Percentiles rank a stretch among this genome's conserved stretches.
phyloP scores from a whole-genome alignment of 2,329 filamentous ascomycete species.

The Paecilomyces sp. region DNA sequence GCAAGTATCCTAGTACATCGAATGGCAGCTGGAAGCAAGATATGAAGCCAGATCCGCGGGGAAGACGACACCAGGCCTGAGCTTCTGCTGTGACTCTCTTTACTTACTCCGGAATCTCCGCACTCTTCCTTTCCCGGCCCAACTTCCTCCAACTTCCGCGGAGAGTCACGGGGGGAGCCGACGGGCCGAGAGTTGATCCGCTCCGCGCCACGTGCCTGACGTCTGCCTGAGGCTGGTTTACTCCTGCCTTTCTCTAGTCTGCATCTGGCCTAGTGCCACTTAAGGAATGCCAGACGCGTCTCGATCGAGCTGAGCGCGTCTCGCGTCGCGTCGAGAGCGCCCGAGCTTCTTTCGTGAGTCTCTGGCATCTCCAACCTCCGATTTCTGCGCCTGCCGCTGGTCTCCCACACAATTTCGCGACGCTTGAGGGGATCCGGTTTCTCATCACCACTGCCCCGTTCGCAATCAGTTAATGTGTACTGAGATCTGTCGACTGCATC shows the following conservation, averaged over 20 bases:
- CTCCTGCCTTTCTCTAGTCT: constrained; percentile 8
- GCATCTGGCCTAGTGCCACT: constrained; percentile 7
- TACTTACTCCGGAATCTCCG: constrained; percentile 12
- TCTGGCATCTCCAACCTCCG: constrained; percentile 9
- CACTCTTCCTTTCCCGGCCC: constrained; percentile 6
- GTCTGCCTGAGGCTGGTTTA: constrained; percentile 1
- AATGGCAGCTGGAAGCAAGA: not conserved
- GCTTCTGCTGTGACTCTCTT: constrained; percentile 5
- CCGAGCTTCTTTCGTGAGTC: not conserved
- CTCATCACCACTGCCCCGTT: not conserved
- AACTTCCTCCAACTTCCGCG: constrained; percentile 1
- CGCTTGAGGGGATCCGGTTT: not conserved
- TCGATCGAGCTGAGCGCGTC: constrained; percentile 3
- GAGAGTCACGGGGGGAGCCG: not conserved
- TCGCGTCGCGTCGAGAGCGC: constrained; percentile 20
- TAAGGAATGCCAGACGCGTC: constrained; percentile 16
- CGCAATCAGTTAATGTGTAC: not conserved
- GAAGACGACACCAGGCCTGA: constrained; percentile 14
- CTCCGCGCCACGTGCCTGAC: constrained; percentile 18
- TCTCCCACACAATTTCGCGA: not conserved
- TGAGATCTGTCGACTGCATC: constrained; percentile 17
- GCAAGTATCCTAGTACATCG: constrained; percentile 11
- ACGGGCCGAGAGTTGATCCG: constrained; percentile 27
- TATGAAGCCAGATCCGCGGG: constrained; percentile 4
- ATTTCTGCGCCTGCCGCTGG: constrained; percentile 2